Percentiles rank a stretch among this genome's conserved stretches.
phyloP scores from a whole-genome alignment of 169 alveolate species.

The Miamiensis avidus region DNA sequence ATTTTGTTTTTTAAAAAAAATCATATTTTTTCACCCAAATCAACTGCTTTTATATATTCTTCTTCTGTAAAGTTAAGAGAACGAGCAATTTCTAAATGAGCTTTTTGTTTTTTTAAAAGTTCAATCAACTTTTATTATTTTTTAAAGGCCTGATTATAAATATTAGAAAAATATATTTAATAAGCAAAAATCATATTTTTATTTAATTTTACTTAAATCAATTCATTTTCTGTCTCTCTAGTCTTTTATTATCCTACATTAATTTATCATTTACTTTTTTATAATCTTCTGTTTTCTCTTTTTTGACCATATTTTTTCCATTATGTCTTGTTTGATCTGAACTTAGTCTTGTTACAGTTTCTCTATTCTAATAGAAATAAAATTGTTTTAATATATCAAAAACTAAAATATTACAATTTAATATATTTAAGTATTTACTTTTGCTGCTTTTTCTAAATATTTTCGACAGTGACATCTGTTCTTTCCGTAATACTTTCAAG shows the following conservation, averaged over 20 bases:
- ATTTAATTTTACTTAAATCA: not conserved
- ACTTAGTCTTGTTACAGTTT: constrained; percentile 6
- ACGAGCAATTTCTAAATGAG: constrained; percentile 29
- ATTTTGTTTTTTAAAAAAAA: too few relatives aligned
- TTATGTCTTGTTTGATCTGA: not conserved
- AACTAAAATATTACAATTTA: not conserved
- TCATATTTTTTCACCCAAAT: constrained; percentile 11
- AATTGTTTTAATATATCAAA: not conserved
- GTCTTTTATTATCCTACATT: constrained; percentile 1
- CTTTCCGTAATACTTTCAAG: constrained; percentile 15
- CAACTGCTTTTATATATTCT: constrained; percentile 29
- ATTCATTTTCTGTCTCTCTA: constrained; percentile 23
- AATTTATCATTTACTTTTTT: constrained; percentile 22
- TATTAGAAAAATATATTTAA: too few relatives aligned
- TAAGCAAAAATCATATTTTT: too few relatives aligned
- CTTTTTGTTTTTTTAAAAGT: constrained; percentile 16
- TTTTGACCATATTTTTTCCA: constrained; percentile 12
- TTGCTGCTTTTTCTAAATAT: not conserved
- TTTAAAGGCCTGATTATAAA: constrained; percentile 7
- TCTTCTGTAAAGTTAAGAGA: constrained; percentile 25
- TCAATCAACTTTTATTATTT: constrained; percentile 19
- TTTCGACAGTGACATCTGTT: not conserved
- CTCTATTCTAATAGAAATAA: not conserved
- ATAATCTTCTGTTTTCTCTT: constrained; percentile 11
- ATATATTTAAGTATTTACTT: not conserved